Evolutionary conservation across 495 filamentous ascomycete genomes (phyloP).

Genomic region (Bacidia gigantensis): DNA sequence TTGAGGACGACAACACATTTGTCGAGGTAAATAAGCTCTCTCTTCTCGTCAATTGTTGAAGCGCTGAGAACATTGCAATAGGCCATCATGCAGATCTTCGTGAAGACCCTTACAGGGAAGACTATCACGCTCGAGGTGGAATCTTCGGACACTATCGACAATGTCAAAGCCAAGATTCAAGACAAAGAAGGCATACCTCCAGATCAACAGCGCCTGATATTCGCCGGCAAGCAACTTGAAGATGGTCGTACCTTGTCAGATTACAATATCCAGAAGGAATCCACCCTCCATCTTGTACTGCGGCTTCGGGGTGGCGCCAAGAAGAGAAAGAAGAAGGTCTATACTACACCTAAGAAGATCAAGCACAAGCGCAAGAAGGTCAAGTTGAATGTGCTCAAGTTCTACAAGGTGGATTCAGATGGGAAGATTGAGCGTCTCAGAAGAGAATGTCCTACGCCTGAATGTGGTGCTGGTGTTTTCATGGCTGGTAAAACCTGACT

Average conservation of each 20-base stretch:
- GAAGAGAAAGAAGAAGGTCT: slow-evolving; percentile 99
- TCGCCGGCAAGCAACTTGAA: slow-evolving; percentile 99
- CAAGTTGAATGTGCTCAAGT: slow-evolving; percentile 99
- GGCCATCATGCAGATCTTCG: slow-evolving; percentile 96
- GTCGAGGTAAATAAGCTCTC: slow-evolving; percentile 34
- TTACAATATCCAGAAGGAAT: slow-evolving; percentile 99
- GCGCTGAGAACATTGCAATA: slow-evolving; percentile 8
- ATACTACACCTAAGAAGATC: slow-evolving; percentile 99
- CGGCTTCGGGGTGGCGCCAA: slow-evolving; percentile 92
- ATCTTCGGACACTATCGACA: slow-evolving; percentile 98
- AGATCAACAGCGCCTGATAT: slow-evolving; percentile 99
- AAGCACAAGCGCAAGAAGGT: slow-evolving; percentile 99
- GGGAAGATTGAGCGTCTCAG: slow-evolving; percentile 99
- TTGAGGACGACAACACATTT: slow-evolving; percentile 42
- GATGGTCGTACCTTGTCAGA: slow-evolving; percentile 98
- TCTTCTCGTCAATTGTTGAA: not conserved
- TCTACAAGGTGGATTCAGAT: slow-evolving; percentile 99
- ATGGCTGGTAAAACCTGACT: slow-evolving; percentile 64
- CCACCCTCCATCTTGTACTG: slow-evolving; percentile 94
- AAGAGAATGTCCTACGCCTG: slow-evolving; percentile 86
- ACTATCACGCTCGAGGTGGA: slow-evolving; percentile 99
- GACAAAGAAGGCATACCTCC: slow-evolving; percentile 99
- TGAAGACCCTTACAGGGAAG: slow-evolving; percentile 99
- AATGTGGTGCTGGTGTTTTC: slow-evolving; percentile 99
- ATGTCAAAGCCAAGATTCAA: slow-evolving; percentile 95